Percentiles rank a stretch among this genome's conserved stretches.
Conservation (phyloP, 805 yeast species). For the Crinitomyces ghanaensis region DNA sequence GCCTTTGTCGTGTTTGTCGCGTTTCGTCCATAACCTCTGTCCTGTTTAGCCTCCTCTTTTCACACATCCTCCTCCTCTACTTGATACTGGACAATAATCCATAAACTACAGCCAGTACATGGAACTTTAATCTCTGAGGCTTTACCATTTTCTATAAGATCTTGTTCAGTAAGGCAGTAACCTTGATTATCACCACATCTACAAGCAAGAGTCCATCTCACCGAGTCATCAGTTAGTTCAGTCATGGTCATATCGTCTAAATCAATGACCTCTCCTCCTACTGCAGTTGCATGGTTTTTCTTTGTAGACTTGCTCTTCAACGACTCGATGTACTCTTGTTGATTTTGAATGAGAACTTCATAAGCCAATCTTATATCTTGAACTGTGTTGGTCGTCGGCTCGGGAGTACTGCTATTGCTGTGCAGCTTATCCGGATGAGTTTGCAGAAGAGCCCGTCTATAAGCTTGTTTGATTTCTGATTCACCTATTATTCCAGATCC, state of each 20-base stretch:
- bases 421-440: slow-evolving; percentile 73
- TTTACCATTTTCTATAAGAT: slow-evolving; percentile 43
- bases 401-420: not conserved
- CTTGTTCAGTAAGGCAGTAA: slow-evolving; percentile 48
- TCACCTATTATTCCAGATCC: slow-evolving; percentile 22
- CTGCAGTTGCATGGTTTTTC: slow-evolving; percentile 6
- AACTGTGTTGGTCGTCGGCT: slow-evolving; percentile 24
- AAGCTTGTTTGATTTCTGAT: slow-evolving; percentile 52
- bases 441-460: slow-evolving; percentile 44
- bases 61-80: slow-evolving; percentile 14
- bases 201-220: slow-evolving; percentile 24
- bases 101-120: slow-evolving; percentile 73
- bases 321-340: slow-evolving; percentile 39
- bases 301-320: no score
- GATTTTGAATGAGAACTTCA: slow-evolving; percentile 35
- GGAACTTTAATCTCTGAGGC: slow-evolving; percentile 63
- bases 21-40: not conserved
- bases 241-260: slow-evolving; percentile 47
- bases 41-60: not conserved
- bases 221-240: slow-evolving; percentile 18
- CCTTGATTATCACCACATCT: slow-evolving; percentile 38
- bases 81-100: slow-evolving; percentile 62
- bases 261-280: slow-evolving; percentile 39
- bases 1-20: no score
- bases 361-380: slow-evolving; percentile 56